Percentiles rank a stretch among this genome's conserved stretches.
Conservation (phyloP, 306 rosid genomes). For the apple (Malus domestica) region DNA sequence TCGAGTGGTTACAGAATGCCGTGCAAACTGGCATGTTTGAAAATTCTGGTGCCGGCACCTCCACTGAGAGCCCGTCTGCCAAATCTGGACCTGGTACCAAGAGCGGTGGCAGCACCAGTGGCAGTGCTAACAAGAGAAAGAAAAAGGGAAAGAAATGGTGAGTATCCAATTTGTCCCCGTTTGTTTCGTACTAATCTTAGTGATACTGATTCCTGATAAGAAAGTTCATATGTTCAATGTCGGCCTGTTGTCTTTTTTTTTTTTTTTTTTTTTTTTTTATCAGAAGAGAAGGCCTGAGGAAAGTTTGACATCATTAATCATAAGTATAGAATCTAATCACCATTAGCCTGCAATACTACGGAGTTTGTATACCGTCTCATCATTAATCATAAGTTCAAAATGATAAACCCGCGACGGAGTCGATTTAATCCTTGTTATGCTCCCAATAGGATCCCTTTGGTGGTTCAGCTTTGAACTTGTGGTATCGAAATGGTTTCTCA, state of each 20-base stretch:
- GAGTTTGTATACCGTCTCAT: too few species aligned
- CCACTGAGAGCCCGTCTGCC: slow-evolving; percentile 54
- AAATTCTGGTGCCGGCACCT: slow-evolving; percentile 32
- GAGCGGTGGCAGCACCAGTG: slow-evolving; percentile 24
- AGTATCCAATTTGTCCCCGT: slow-evolving; percentile 4
- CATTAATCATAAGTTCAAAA: too few species aligned
- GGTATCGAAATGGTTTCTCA: not conserved
- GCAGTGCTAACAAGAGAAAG: slow-evolving; percentile 61
- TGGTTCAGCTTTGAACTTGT: not conserved
- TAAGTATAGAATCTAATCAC: not conserved
- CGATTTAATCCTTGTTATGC: not conserved
- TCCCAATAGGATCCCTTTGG: not conserved
- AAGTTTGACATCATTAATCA: slow-evolving; percentile 30
- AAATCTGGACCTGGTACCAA: slow-evolving; percentile 50
- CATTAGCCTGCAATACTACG: slow-evolving; percentile 5
- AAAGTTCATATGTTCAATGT: slow-evolving; percentile 16
- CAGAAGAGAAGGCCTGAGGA: slow-evolving; percentile 24
- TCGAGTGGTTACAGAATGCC: slow-evolving; percentile 89
- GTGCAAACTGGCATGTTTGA: slow-evolving; percentile 64
- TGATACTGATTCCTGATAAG: slow-evolving; percentile 9
- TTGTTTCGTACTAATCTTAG: slow-evolving; percentile 16
- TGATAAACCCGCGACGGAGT: not conserved
- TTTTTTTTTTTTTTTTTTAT: too few species aligned
- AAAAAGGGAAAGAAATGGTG: slow-evolving; percentile 85
- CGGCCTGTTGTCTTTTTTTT: slow-evolving; percentile 3